These are phyloP conservation scores for Aspergillus sp. DNA, from an alignment of 2,329 filamentous ascomycete genomes.

Conservation along the genomic window DNA sequence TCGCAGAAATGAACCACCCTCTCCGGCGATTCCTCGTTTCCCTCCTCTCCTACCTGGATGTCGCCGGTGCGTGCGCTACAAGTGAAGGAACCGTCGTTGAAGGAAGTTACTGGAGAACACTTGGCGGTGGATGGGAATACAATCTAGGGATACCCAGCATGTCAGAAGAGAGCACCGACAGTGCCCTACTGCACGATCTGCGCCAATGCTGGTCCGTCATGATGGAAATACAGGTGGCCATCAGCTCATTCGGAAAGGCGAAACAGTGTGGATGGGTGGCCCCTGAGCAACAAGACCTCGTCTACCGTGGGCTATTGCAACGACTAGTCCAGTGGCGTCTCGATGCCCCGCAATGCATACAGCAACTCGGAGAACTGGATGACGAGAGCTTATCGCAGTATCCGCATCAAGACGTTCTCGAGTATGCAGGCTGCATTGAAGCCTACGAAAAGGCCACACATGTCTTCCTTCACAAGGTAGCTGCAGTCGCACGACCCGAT, in stretches of 20 bases:
- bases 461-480: constrained; percentile 34
- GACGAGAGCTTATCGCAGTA: constrained; percentile 28
- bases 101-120: constrained; percentile 40
- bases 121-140: constrained; percentile 41
- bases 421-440: constrained; percentile 38
- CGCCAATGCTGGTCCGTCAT: constrained; percentile 32
- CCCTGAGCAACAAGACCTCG: constrained; percentile 28
- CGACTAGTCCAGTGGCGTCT: constrained; percentile 31
- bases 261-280: constrained; percentile 31
- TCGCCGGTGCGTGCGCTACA: constrained; percentile 40
- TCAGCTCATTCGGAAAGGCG: constrained; percentile 34
- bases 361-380: constrained; percentile 28
- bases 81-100: constrained; percentile 38
- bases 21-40: constrained; percentile 40
- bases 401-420: constrained; percentile 31
- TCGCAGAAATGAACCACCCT: constrained; percentile 34
- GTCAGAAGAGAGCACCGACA: constrained; percentile 21
- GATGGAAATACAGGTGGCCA: constrained; percentile 36
- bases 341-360: constrained; percentile 28
- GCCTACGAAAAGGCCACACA: constrained; percentile 40
- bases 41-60: constrained; percentile 41
- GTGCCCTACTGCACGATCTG: constrained; percentile 26
- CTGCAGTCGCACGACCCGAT: constrained; percentile 29
- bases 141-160: constrained; percentile 35
- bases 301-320: constrained; percentile 30